Conservation (phyloP, 2,329 filamentous ascomycete genomes). For the Alternaria panax region DNA sequence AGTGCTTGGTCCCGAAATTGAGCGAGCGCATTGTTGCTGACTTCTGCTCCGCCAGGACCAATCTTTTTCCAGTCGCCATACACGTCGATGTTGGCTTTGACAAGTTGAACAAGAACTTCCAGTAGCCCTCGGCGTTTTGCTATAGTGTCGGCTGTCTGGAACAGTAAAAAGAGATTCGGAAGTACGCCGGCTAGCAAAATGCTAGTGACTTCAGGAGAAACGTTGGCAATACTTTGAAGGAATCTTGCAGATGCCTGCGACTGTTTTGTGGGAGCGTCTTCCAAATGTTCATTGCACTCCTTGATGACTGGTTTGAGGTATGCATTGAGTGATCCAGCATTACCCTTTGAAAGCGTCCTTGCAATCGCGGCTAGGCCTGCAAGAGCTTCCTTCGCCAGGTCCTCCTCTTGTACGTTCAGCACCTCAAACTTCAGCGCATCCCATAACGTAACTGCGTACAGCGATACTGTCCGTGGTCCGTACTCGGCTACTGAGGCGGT, state of each 20-base stretch:
- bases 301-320: conserved; percentile 69
- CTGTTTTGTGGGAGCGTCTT: conserved; percentile 73
- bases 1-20: conserved; percentile 53
- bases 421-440: conserved; percentile 74
- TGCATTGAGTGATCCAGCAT: conserved; percentile 57
- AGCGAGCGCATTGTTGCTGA: conserved; percentile 48
- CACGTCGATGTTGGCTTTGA: conserved; percentile 64
- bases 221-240: conserved; percentile 62
- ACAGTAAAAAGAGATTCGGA: conserved; percentile 65
- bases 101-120: conserved; percentile 65
- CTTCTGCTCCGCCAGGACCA: conserved; percentile 45
- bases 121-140: conserved; percentile 69
- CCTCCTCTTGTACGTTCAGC: conserved; percentile 70
- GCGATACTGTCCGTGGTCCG: conserved; percentile 64
- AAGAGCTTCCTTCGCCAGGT: conserved; percentile 67
- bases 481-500: conserved; percentile 67
- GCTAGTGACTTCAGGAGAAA: conserved; percentile 63
- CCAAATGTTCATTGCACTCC: conserved; percentile 72
- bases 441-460: conserved; percentile 71
- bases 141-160: conserved; percentile 67
- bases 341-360: conserved; percentile 59
- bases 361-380: conserved; percentile 63
- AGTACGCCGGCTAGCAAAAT: conserved; percentile 64
- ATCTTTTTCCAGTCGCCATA: conserved; percentile 63
- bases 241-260: conserved; percentile 70